phyloP scores from a whole-genome alignment of 1,284 basidiomycete genomes.

The Boletus sp. region DNA sequence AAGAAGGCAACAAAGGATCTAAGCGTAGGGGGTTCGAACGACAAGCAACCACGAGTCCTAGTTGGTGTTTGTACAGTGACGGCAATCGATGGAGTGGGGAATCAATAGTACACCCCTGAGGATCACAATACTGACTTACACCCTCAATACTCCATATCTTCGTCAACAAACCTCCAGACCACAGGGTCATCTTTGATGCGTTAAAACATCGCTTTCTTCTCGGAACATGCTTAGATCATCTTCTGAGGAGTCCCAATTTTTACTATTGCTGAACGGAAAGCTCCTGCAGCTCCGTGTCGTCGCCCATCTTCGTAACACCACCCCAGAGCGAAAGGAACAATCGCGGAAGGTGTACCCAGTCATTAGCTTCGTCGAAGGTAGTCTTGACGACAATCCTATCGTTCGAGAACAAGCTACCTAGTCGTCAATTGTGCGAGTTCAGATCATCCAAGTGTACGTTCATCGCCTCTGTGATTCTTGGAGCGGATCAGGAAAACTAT shows the following conservation, averaged over 20 bases:
- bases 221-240: slow-evolving; percentile 24
- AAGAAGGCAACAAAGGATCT: neutral
- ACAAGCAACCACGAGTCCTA: neutral
- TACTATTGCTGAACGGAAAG: slow-evolving; percentile 32
- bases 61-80: neutral
- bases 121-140: neutral
- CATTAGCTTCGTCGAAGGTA: slow-evolving; percentile 36
- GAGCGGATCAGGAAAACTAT: neutral
- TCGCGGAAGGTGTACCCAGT: slow-evolving; percentile 33
- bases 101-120: neutral
- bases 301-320: slow-evolving; percentile 36
- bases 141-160: neutral
- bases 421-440: slow-evolving; percentile 40
- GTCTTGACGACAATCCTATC: slow-evolving; percentile 34
- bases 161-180: slow-evolving; percentile 1
- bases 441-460: slow-evolving; percentile 37
- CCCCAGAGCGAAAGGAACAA: slow-evolving; percentile 27
- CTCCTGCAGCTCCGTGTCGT: slow-evolving; percentile 32
- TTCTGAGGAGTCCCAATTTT: slow-evolving; percentile 42
- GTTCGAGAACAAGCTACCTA: slow-evolving; percentile 37
- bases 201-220: slow-evolving; percentile 3
- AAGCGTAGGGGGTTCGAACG: neutral
- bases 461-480: neutral
- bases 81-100: slow-evolving; percentile 2
- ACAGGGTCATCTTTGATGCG: slow-evolving; percentile 6